Conservation (phyloP, 1,139 yeast genomes). For the Pichiaceae sp. region DNA sequence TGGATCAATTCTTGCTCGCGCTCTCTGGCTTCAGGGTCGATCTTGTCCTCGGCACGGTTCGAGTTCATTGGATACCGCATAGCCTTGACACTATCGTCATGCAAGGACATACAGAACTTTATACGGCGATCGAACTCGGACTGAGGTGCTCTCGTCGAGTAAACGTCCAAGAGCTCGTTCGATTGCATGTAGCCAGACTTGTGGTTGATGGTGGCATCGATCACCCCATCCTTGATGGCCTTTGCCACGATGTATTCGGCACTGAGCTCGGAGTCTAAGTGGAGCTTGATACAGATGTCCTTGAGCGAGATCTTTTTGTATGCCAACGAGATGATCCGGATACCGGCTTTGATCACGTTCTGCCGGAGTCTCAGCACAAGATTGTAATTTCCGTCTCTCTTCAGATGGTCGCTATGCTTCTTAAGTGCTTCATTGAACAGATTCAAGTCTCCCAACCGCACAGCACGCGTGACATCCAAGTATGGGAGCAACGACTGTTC, state of each 20-base stretch:
- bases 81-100: slow-evolving; percentile 88
- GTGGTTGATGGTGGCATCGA: slow-evolving; percentile 91
- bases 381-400: slow-evolving; percentile 75
- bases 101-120: slow-evolving; percentile 81
- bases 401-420: slow-evolving; percentile 53
- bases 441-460: slow-evolving; percentile 81
- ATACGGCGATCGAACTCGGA: slow-evolving; percentile 87
- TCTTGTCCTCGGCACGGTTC: slow-evolving; percentile 40
- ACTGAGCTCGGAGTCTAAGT: slow-evolving; percentile 87
- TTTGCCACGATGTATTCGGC: slow-evolving; percentile 96
- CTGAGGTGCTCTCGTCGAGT: slow-evolving; percentile 85
- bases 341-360: slow-evolving; percentile 96
- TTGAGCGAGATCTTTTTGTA: slow-evolving; percentile 86
- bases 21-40: slow-evolving; percentile 50
- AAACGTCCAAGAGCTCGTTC: slow-evolving; percentile 76
- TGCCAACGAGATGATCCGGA: slow-evolving; percentile 84
- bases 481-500: slow-evolving; percentile 68
- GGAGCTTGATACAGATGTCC: slow-evolving; percentile 84
- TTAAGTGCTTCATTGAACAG: slow-evolving; percentile 70
- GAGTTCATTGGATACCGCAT: slow-evolving; percentile 79
- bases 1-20: slow-evolving; percentile 39
- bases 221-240: slow-evolving; percentile 95
- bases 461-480: slow-evolving; percentile 83
- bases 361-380: slow-evolving; percentile 87
- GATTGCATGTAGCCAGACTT: slow-evolving; percentile 90